Conservation (phyloP, 192 early-diverging fungal genomes). For the Coemansia erecta region DNA sequence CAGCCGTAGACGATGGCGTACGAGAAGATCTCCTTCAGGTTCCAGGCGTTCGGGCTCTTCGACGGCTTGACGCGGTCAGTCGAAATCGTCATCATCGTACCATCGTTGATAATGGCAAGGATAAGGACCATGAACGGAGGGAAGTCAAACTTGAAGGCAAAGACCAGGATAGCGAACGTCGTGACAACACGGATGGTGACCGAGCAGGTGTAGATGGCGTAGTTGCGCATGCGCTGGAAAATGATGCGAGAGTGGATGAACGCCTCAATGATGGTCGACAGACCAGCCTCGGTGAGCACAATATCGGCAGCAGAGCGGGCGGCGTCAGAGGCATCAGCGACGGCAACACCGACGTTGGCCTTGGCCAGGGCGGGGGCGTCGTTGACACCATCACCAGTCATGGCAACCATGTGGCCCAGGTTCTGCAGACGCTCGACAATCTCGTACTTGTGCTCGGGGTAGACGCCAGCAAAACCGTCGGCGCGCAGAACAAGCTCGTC, state of each 20-base stretch:
- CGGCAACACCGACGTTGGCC: slow-evolving; percentile 73
- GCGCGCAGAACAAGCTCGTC: slow-evolving; percentile 63
- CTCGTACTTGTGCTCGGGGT: slow-evolving; percentile 71
- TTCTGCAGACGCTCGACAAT: slow-evolving; percentile 66
- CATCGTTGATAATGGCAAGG: slow-evolving; percentile 89
- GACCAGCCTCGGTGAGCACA: slow-evolving; percentile 75
- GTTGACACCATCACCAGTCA: slow-evolving; percentile 76
- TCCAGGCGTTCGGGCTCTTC: slow-evolving; percentile 82
- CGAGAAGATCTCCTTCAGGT: slow-evolving; percentile 81
- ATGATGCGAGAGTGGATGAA: slow-evolving; percentile 88
- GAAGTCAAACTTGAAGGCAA: slow-evolving; percentile 80
- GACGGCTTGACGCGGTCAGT: slow-evolving; percentile 83
- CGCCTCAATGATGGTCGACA: slow-evolving; percentile 88
- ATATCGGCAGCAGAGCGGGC: slow-evolving; percentile 77
- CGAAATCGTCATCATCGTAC: slow-evolving; percentile 90
- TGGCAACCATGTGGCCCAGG: slow-evolving; percentile 70
- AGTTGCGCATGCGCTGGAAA: slow-evolving; percentile 95
- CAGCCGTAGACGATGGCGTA: slow-evolving; percentile 85
- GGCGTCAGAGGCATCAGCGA: slow-evolving; percentile 73
- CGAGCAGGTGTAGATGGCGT: slow-evolving; percentile 89
- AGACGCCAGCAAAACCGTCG: slow-evolving; percentile 67
- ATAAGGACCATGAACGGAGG: slow-evolving; percentile 84
- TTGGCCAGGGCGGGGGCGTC: slow-evolving; percentile 70
- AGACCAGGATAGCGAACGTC: slow-evolving; percentile 67
- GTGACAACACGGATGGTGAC: slow-evolving; percentile 80